Conservation (phyloP, 495 filamentous ascomycete species). For the Neurospora sp. region DNA sequence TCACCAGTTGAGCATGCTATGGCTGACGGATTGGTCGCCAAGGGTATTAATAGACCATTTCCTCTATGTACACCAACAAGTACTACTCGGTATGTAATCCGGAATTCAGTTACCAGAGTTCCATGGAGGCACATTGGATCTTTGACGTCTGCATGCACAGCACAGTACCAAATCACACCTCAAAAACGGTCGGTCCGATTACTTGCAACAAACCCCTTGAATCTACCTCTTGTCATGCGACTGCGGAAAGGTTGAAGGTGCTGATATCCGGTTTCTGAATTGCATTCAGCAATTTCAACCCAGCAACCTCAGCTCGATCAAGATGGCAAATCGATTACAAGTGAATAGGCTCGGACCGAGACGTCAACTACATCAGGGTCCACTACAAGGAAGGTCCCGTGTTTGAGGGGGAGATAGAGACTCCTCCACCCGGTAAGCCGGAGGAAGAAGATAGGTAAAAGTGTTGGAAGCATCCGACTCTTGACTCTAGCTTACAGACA, state of each 20-base stretch:
- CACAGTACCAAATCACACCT: background rate
- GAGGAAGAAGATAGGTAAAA: background rate
- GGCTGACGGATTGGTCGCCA: background rate
- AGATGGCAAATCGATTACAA: background rate
- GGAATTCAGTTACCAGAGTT: background rate
- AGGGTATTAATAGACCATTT: background rate
- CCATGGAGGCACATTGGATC: background rate
- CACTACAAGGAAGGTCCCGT: background rate
- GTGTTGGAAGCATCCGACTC: background rate
- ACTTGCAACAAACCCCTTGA: constrained; percentile 12
- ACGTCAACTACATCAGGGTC: background rate
- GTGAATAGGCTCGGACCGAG: background rate
- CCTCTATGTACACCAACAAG: background rate
- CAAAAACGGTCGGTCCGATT: constrained; percentile 18
- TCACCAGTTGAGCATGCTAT: background rate
- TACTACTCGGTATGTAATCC: background rate
- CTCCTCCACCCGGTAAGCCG: background rate
- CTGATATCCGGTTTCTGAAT: background rate
- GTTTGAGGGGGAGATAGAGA: background rate
- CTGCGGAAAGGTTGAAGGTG: background rate
- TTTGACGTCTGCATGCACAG: background rate
- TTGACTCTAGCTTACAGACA: background rate
- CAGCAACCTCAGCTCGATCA: background rate
- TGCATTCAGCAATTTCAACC: background rate
- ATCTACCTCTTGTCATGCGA: background rate